A percentile compares a stretch with the other conserved stretches of the same genome.
phyloP scores from a whole-genome alignment of 169 alveolate genomes.

The Cyclospora cayetanensis region DNA sequence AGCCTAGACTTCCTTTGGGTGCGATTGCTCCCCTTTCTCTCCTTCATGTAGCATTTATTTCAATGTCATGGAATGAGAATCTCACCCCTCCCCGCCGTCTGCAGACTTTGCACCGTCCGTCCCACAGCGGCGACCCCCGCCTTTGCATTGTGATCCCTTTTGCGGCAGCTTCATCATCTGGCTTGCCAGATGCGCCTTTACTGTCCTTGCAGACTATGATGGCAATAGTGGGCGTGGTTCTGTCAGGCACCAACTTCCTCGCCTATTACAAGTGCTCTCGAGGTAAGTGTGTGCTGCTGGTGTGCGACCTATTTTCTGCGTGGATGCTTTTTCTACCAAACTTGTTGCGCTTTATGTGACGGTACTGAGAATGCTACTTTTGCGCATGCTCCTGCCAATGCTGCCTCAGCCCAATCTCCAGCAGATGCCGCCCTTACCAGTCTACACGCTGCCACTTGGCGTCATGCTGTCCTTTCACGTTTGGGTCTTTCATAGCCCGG shows the following conservation, averaged over 20 bases:
- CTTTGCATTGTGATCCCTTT: background rate
- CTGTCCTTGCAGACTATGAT: conserved; percentile 40
- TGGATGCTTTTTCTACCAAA: background rate
- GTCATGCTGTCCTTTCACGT: conserved; percentile 19
- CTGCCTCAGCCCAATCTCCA: conserved; percentile 22
- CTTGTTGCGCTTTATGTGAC: background rate
- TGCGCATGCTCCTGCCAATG: conserved; percentile 20
- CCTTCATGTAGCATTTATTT: background rate
- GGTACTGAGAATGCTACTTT: background rate
- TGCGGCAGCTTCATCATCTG: background rate
- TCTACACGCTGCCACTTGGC: conserved; percentile 25
- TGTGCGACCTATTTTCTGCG: background rate
- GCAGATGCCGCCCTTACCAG: conserved; percentile 12
- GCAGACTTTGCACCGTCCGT: no score
- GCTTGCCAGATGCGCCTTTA: background rate
- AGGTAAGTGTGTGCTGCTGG: background rate
- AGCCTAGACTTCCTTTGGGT: conserved; percentile 21
- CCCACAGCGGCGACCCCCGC: background rate
- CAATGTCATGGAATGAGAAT: no score
- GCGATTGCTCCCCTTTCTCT: background rate
- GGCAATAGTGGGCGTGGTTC: conserved; percentile 22
- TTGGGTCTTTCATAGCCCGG: background rate
- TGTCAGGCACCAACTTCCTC: background rate
- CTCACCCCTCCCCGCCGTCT: no score
- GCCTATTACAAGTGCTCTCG: conserved; percentile 45